Base-by-base conservation (phyloP, 306 rosid genomes). In the Mimosa bimucronata region DNA sequence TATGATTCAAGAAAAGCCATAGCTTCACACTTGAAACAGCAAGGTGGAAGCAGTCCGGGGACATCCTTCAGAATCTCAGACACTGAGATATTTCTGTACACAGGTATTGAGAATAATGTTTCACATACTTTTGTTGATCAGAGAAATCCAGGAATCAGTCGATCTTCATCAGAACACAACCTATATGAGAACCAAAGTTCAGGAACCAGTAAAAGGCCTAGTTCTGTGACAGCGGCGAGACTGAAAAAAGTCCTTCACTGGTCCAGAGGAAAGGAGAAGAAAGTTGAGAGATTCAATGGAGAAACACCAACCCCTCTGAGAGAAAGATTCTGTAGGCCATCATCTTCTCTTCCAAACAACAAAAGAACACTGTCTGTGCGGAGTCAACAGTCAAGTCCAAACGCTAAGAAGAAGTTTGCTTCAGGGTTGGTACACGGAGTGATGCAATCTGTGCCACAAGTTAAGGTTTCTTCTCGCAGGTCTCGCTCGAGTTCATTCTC, bases 361-460 rank as follows among this genome's bases (percentile, higher is more conserved):
- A 95, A 95, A 75, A 79, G 99, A 76, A 88, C 96, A n/a, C 98
- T 93, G 15, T 83, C 98, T 3, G 98, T 91, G 0, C 85, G 99
- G 82, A 95, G 98, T 70, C 74, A 91, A 69, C 98, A 91, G 26
- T 89, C 99, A 28, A 95, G 99, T 87, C 99, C 99, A n/a, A 83
- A 93, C 13, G 97, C 98, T 11, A 95, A 93, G 88, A 95, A 95
- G 85, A 95, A 92, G 48, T 88, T 92, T 50, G 98, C 98, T 23
- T 88, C 93, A 1, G 98, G 97, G 28, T 44, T 91, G 55, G 83
- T 85, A 81, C 91, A 85, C 25, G 95, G 96, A 26, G 90, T 88
- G 15, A 72, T 88, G 88, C 97, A 91, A 80, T 86, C 94, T 45
- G 64, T 87, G 45, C 95, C 97, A 42, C 95, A 85, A 68, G 84